These are phyloP conservation scores for Cladosporium sphaerospermum DNA, from an alignment of 2,329 filamentous ascomycete genomes.

Conservation along the genomic window DNA sequence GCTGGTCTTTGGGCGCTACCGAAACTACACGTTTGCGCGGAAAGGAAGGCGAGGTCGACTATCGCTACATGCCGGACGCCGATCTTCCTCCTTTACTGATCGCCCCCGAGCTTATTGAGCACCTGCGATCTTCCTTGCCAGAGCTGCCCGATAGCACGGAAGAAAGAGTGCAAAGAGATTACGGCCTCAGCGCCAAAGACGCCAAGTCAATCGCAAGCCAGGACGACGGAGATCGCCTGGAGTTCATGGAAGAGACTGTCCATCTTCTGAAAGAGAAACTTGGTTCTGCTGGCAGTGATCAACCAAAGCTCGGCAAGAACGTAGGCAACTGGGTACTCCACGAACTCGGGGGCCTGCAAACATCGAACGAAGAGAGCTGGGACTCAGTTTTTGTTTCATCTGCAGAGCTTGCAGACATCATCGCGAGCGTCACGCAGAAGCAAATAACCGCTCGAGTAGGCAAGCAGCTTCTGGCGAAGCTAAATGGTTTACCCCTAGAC, in stretches of 20 bases:
- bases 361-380: slow-evolving; percentile 35
- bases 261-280: slow-evolving; percentile 36
- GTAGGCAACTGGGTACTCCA: slow-evolving; percentile 56
- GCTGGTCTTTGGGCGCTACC: slow-evolving; percentile 80
- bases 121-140: slow-evolving; percentile 59
- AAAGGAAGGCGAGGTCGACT: slow-evolving; percentile 96
- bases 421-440: slow-evolving; percentile 36
- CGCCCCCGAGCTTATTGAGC: slow-evolving; percentile 59
- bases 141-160: slow-evolving; percentile 60
- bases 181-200: slow-evolving; percentile 71
- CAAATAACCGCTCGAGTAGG: slow-evolving; percentile 50
- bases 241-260: slow-evolving; percentile 72
- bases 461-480: slow-evolving; percentile 51
- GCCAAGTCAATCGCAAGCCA: slow-evolving; percentile 71
- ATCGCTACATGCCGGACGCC: slow-evolving; percentile 96
- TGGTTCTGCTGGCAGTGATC: slow-evolving; percentile 18
- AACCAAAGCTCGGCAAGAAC: slow-evolving; percentile 39
- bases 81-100: slow-evolving; percentile 79
- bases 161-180: slow-evolving; percentile 50
- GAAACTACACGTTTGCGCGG: slow-evolving; percentile 76
- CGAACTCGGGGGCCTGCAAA: slow-evolving; percentile 45
- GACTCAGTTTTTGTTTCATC: slow-evolving; percentile 34
- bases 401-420: slow-evolving; percentile 38
- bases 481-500: slow-evolving; percentile 46
- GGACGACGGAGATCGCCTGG: slow-evolving; percentile 70